A percentile compares a stretch with the other conserved stretches of the same genome.
Evolutionary conservation across 2,329 filamentous ascomycete species (phyloP).

Genomic region (Tolypocladium paradoxum): DNA sequence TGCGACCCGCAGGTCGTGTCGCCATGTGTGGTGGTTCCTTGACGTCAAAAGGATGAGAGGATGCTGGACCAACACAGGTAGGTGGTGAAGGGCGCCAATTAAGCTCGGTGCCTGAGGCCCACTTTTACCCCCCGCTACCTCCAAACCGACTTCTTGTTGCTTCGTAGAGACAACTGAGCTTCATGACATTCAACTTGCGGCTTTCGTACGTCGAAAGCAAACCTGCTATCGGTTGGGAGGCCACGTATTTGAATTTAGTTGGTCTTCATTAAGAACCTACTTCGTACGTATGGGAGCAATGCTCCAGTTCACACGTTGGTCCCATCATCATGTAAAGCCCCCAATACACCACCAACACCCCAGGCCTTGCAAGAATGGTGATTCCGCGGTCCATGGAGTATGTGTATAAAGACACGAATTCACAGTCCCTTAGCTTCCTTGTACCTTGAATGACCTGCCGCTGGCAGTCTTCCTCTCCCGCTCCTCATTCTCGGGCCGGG

Average conservation of each 20-base stretch:
- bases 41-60: background rate
- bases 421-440: conserved; percentile 20
- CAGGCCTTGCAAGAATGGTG: background rate
- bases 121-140: background rate
- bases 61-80: background rate
- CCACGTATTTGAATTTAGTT: background rate
- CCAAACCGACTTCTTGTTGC: too few relatives aligned
- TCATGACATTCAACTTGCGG: background rate
- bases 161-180: background rate
- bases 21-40: conserved; percentile 1
- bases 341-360: background rate
- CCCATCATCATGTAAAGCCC: background rate
- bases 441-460: conserved; percentile 74
- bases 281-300: background rate
- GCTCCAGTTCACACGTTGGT: background rate
- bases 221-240: background rate
- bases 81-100: background rate
- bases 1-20: conserved; percentile 17
- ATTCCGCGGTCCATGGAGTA: too few relatives aligned
- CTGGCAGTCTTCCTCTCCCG: conserved; percentile 97
- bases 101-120: conserved; percentile 2
- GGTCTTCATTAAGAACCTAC: background rate
- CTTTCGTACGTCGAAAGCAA: background rate
- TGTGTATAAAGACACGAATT: background rate
- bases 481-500: conserved; percentile 89